These are phyloP conservation scores for Agroathelia rolfsii DNA, from an alignment of 1,284 basidiomycete genomes.

Conservation along the genomic window DNA sequence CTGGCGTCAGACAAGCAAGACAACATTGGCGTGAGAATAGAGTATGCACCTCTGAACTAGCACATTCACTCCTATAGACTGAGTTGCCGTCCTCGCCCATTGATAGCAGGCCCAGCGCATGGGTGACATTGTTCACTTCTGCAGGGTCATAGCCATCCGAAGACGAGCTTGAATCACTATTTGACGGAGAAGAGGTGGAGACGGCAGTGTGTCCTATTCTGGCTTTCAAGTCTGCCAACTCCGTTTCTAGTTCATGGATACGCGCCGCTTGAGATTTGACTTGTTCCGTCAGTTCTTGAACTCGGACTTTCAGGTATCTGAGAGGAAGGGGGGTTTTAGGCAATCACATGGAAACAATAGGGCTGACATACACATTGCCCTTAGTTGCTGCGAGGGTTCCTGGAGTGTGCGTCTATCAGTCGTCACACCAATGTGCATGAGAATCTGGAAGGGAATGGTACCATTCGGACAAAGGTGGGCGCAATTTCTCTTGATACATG, in stretches of 20 bases:
- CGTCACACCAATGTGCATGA: neutral
- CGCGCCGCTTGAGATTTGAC: slow-evolving; percentile 33
- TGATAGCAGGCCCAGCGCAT: slow-evolving; percentile 32
- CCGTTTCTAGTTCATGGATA: slow-evolving; percentile 47
- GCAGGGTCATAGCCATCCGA: slow-evolving; percentile 16
- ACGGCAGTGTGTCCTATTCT: slow-evolving; percentile 15
- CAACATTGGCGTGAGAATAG: slow-evolving; percentile 3
- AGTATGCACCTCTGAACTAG: slow-evolving; percentile 32
- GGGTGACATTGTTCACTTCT: slow-evolving; percentile 20
- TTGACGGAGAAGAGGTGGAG: slow-evolving; percentile 10
- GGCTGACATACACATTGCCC: slow-evolving; percentile 39
- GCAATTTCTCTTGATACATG: slow-evolving; percentile 43
- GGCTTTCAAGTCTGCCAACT: slow-evolving; percentile 26
- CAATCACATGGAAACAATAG: slow-evolving; percentile 4
- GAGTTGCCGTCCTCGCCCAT: slow-evolving; percentile 35
- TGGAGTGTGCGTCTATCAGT: slow-evolving; percentile 13
- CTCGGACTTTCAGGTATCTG: slow-evolving; percentile 39
- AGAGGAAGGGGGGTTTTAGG: slow-evolving; percentile 1
- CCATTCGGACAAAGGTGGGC: slow-evolving; percentile 43
- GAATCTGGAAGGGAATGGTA: slow-evolving; percentile 13
- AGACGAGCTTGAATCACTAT: slow-evolving; percentile 11
- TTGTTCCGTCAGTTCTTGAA: slow-evolving; percentile 34
- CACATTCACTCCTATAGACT: slow-evolving; percentile 37
- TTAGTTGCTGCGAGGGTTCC: slow-evolving; percentile 42
- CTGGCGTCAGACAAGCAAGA: slow-evolving; percentile 4